Conservation (phyloP, 441 rosid species). For the Pelargonium australe region DNA sequence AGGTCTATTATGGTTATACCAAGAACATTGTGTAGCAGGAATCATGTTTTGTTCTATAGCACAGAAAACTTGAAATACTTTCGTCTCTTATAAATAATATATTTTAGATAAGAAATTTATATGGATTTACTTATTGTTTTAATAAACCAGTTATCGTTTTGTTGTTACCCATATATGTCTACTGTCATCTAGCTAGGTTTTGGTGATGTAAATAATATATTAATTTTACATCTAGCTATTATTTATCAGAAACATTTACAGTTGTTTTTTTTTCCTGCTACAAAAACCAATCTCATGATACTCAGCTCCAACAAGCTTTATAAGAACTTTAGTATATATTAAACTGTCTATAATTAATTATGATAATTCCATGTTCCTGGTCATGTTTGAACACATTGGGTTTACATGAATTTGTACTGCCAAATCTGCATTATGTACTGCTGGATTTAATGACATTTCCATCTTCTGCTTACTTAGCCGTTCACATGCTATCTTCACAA, state of each 20-base stretch:
- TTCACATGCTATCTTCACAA: conserved; percentile 98
- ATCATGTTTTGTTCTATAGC: not conserved
- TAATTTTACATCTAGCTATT: not conserved
- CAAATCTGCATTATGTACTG: not conserved
- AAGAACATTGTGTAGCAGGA: not conserved
- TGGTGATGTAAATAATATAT: not conserved
- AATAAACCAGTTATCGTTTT: not conserved
- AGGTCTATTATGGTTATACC: not conserved
- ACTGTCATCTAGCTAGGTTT: not conserved
- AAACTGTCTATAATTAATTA: not conserved
- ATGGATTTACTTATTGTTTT: not conserved
- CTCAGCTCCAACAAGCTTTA: not conserved
- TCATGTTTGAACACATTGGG: conserved; percentile 5
- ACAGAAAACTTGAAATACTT: not conserved
- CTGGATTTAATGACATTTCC: conserved; percentile 12
- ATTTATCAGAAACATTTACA: not conserved
- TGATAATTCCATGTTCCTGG: not conserved
- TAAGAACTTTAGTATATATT: not conserved
- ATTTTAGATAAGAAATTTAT: not conserved
- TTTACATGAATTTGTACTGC: conserved; percentile 12
- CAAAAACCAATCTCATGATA: no score
- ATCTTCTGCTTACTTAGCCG: conserved; percentile 51
- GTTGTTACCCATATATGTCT: not conserved
- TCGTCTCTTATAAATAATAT: not conserved
- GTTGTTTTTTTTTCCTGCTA: not conserved